Evolutionary conservation across 2,329 filamentous ascomycete species (phyloP).

Genomic region (Colletotrichum sansevieriae): DNA sequence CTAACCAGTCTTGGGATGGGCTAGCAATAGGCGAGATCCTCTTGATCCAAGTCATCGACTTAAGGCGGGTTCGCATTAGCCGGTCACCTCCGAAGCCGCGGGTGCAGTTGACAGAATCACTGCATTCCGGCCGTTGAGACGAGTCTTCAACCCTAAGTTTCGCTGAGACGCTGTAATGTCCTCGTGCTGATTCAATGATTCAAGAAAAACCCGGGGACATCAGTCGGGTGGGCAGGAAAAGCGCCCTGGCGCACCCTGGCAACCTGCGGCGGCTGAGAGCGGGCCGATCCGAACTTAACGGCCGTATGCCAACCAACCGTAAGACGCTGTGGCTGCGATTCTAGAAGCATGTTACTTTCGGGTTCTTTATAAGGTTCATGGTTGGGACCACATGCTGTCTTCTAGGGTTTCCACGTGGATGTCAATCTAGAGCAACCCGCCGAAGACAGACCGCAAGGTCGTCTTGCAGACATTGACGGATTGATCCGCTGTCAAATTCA

Average conservation of each 20-base stretch:
- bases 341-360: no score
- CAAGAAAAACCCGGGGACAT: constrained; percentile 3
- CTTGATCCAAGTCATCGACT: not conserved
- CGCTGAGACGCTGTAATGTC: not conserved
- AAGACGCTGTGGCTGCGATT: not conserved
- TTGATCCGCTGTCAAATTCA: no score
- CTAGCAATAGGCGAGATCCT: not conserved
- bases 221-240: constrained; percentile 5
- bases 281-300: constrained; percentile 4
- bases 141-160: not conserved
- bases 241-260: not conserved
- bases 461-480: no score
- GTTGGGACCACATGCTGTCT: no score
- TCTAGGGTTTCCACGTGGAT: no score
- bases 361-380: no score
- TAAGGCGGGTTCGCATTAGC: no score
- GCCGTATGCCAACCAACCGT: not conserved
- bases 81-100: not conserved
- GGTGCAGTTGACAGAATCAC: not conserved
- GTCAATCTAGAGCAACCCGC: no score
- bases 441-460: no score
- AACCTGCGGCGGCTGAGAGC: not conserved
- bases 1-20: not conserved
- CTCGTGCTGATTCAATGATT: not conserved
- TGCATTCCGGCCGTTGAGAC: constrained; percentile 1